A percentile compares a stretch with the other conserved stretches of the same genome.
Conservation (phyloP, 2,329 filamentous ascomycete genomes). For the Blastomyces percursus region DNA sequence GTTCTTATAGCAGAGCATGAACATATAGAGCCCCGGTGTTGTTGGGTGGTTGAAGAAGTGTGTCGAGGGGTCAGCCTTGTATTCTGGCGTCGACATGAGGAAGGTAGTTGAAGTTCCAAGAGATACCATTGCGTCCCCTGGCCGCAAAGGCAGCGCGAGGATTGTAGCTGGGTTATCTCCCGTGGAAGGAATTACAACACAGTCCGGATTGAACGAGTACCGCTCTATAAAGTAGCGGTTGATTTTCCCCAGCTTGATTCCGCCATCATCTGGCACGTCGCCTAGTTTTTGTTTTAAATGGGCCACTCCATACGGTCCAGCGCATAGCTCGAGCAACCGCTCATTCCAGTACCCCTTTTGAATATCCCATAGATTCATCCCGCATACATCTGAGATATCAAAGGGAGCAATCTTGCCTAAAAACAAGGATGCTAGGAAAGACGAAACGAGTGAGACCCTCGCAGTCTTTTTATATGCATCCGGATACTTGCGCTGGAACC, state of each 20-base stretch:
- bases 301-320: conserved; percentile 51
- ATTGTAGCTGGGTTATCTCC: conserved; percentile 96
- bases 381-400: conserved; percentile 88
- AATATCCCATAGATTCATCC: conserved; percentile 96
- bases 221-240: conserved; percentile 66
- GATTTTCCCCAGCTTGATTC: conserved; percentile 63
- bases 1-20: conserved; percentile 99
- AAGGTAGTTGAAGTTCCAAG: conserved; percentile 94
- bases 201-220: conserved; percentile 66
- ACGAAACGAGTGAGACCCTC: conserved; percentile 87
- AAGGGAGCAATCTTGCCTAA: conserved; percentile 76
- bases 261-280: conserved; percentile 67
- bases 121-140: conserved; percentile 86
- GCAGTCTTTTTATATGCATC: conserved; percentile 69
- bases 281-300: conserved; percentile 71
- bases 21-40: conserved; percentile 88
- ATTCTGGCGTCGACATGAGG: conserved; percentile 89
- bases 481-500: conserved; percentile 69
- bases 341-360: conserved; percentile 61
- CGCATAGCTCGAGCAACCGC: conserved; percentile 61
- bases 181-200: conserved; percentile 74
- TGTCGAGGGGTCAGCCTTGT: conserved; percentile 79
- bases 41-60: conserved; percentile 99
- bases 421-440: conserved; percentile 85
- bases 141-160: conserved; percentile 73